Evolutionary conservation across 192 early-diverging fungal species (phyloP).

Genomic region (Neocallimastix lanati): DNA sequence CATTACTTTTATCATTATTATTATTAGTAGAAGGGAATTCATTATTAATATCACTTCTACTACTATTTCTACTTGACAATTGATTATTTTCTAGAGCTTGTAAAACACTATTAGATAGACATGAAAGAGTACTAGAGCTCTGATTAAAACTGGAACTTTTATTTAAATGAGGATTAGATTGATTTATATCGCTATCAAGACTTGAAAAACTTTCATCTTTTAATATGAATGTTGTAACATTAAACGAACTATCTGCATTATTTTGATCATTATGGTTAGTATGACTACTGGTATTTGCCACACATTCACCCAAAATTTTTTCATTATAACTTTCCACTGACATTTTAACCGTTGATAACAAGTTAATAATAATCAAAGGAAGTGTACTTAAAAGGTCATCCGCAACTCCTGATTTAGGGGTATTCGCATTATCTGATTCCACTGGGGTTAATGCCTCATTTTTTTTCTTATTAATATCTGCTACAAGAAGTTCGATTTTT

Average conservation of each 20-base stretch:
- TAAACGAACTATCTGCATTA: too few relatives aligned
- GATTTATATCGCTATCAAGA: neutral
- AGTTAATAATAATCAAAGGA: neutral
- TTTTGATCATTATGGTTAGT: neutral
- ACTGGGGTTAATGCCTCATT: neutral
- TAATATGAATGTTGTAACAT: too few relatives aligned
- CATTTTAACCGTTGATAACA: neutral
- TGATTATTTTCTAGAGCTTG: neutral
- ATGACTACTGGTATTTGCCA: neutral
- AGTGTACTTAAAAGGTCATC: neutral
- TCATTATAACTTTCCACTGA: neutral
- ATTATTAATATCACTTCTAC: neutral
- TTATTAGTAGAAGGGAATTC: too few relatives aligned
- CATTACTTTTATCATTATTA: too few relatives aligned
- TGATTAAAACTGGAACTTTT: neutral
- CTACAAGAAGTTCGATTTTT: neutral
- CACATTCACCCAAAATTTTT: neutral
- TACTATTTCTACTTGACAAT: neutral
- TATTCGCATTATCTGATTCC: neutral
- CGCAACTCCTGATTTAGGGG: neutral
- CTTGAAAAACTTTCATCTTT: neutral
- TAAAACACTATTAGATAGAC: neutral
- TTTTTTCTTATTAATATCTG: neutral
- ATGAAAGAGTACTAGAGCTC: neutral
- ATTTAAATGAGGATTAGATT: neutral